These are phyloP conservation scores for Leishmania aethiopica DNA, from an alignment of 208 protist species.

Conservation along the genomic window DNA sequence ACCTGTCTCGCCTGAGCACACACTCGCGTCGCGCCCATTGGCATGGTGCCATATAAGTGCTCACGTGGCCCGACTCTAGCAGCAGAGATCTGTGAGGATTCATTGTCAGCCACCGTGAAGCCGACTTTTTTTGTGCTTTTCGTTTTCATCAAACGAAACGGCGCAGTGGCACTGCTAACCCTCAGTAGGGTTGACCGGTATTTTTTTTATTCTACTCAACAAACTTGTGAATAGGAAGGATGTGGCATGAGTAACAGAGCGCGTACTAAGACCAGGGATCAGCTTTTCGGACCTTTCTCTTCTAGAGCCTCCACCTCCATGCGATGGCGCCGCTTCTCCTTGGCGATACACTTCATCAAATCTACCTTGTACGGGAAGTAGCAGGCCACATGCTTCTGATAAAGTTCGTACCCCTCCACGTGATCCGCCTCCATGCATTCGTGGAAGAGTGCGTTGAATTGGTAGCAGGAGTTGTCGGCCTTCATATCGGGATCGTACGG, in stretches of 20 bases:
- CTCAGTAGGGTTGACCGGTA: background rate
- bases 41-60: background rate
- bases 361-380: constrained; percentile 88
- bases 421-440: constrained; percentile 82
- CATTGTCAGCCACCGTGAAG: background rate
- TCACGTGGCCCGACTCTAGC: background rate
- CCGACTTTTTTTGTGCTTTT: background rate
- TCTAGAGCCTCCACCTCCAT: constrained; percentile 11
- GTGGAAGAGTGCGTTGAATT: constrained; percentile 69
- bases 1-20: background rate
- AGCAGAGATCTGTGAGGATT: background rate
- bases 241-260: background rate
- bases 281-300: background rate
- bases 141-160: background rate
- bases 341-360: constrained; percentile 86
- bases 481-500: constrained; percentile 82
- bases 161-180: background rate
- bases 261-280: background rate
- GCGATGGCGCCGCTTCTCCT: constrained; percentile 60
- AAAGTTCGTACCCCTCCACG: constrained; percentile 77
- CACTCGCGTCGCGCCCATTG: background rate
- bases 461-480: constrained; percentile 63
- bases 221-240: constrained; percentile 6
- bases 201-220: background rate
- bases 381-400: constrained; percentile 88